phyloP scores from a whole-genome alignment of 768 basidiomycete species.

The Leucosporidium creatinivorum region DNA sequence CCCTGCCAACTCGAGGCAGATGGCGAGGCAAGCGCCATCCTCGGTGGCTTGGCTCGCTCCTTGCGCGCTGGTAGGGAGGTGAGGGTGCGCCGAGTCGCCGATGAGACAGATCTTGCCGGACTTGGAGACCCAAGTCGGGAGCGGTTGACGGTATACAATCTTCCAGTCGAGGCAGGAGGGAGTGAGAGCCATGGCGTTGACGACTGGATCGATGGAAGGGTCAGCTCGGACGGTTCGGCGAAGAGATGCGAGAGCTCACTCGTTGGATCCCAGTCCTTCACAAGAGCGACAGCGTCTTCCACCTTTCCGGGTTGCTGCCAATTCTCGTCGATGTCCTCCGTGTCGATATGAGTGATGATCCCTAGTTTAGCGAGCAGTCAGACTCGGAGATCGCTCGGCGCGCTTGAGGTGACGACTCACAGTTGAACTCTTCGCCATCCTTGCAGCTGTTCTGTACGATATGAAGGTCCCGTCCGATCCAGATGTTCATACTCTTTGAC shows the following conservation, averaged over 20 bases:
- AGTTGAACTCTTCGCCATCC: neutral
- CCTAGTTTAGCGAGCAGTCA: neutral
- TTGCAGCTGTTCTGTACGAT: too few species aligned
- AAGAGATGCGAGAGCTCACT: neutral
- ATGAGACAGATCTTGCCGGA: constrained; percentile 15
- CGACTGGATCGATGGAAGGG: neutral
- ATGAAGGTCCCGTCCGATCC: too few species aligned
- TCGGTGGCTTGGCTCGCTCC: constrained; percentile 16
- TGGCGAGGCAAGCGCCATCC: constrained; percentile 15
- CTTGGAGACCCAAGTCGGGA: constrained; percentile 20
- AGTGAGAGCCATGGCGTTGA: constrained; percentile 21
- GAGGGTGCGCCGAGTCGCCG: constrained; percentile 12
- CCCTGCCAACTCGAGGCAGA: constrained; percentile 15
- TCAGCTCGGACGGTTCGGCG: too few species aligned
- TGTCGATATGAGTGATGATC: constrained; percentile 21
- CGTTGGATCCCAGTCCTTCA: constrained; percentile 19
- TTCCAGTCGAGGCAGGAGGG: constrained; percentile 22
- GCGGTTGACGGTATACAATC: constrained; percentile 24
- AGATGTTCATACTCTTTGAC: too few species aligned
- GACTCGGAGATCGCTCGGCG: too few species aligned
- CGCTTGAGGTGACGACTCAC: neutral
- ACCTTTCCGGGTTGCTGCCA: constrained; percentile 17
- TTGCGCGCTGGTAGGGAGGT: constrained; percentile 11
- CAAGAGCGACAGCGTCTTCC: constrained; percentile 6
- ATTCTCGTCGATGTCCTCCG: constrained; percentile 18